phyloP scores from a whole-genome alignment of 2,329 filamentous ascomycete species.

The Exophiala aquamarina region DNA sequence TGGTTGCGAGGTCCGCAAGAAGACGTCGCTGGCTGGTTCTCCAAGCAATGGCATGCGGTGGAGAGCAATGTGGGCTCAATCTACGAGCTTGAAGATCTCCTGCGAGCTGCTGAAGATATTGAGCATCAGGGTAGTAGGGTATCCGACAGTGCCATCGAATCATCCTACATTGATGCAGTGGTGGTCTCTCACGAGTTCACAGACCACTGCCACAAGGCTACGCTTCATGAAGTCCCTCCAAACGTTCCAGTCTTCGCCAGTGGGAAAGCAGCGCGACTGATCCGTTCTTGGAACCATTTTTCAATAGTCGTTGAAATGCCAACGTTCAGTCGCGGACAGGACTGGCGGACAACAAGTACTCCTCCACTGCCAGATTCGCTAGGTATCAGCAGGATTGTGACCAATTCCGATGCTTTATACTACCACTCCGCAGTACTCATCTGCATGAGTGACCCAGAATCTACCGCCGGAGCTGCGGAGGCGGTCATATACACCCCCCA shows the following conservation, averaged over 20 bases:
- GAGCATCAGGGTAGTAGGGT: constrained; percentile 30
- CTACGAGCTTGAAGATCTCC: constrained; percentile 53
- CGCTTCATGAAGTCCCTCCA: constrained; percentile 55
- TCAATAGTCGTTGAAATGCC: constrained; percentile 53
- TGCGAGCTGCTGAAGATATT: constrained; percentile 50
- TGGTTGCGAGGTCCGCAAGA: constrained; percentile 64
- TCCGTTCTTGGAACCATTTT: constrained; percentile 62
- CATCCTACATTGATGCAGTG: constrained; percentile 57
- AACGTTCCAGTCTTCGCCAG: constrained; percentile 61
- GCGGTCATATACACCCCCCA: constrained; percentile 66
- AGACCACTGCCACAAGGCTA: constrained; percentile 65
- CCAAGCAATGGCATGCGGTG: constrained; percentile 62
- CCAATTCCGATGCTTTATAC: constrained; percentile 55
- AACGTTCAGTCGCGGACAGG: constrained; percentile 41
- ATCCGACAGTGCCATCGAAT: not conserved
- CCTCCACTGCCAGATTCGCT: constrained; percentile 54
- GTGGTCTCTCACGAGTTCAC: constrained; percentile 66
- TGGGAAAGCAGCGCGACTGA: constrained; percentile 57
- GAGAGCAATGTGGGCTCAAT: constrained; percentile 56
- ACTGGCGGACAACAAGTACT: constrained; percentile 49
- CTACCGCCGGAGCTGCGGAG: constrained; percentile 37
- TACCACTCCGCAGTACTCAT: constrained; percentile 64
- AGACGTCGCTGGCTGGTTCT: constrained; percentile 65
- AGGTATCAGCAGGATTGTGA: constrained; percentile 59
- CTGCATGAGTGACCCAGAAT: constrained; percentile 43